Percentiles rank a stretch among this genome's conserved stretches.
These are phyloP conservation scores for Cryphonectria naterciae DNA, from an alignment of 2,329 filamentous ascomycete genomes.

Conservation along the genomic window DNA sequence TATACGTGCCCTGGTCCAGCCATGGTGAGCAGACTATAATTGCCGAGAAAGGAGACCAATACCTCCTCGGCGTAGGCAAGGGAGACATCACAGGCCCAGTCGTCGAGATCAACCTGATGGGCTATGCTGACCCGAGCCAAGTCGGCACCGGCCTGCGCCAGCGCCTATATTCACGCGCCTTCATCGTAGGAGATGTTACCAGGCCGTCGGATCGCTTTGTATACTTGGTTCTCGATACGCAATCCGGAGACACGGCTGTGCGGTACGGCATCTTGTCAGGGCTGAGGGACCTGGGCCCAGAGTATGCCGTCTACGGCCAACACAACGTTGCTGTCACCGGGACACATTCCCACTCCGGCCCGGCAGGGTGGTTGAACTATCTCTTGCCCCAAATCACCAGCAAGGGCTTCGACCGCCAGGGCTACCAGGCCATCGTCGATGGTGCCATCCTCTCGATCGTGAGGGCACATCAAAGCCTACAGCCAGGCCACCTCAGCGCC, in stretches of 20 bases:
- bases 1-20: not conserved
- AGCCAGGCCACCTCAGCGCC: conserved; percentile 68
- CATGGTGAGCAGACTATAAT: conserved; percentile 1
- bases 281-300: conserved; percentile 67
- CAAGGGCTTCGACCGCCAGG: conserved; percentile 82
- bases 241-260: conserved; percentile 84
- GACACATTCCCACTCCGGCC: conserved; percentile 88
- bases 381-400: conserved; percentile 87
- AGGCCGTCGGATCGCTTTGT: conserved; percentile 73
- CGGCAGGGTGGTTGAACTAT: conserved; percentile 91
- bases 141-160: conserved; percentile 83
- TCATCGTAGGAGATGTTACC: conserved; percentile 75
- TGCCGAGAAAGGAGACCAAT: conserved; percentile 42
- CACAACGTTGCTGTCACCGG: conserved; percentile 87
- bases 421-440: conserved; percentile 84
- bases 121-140: conserved; percentile 80
- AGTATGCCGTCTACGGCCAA: conserved; percentile 75
- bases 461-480: conserved; percentile 74
- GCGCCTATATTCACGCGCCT: conserved; percentile 82
- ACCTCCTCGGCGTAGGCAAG: conserved; percentile 57
- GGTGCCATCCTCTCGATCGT: conserved; percentile 80
- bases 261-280: conserved; percentile 80
- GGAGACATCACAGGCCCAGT: conserved; percentile 70
- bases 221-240: conserved; percentile 85
- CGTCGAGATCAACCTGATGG: conserved; percentile 88